These are phyloP conservation scores for Taphrina betulina DNA, from an alignment of 1,139 yeast genomes.

Conservation along the genomic window DNA sequence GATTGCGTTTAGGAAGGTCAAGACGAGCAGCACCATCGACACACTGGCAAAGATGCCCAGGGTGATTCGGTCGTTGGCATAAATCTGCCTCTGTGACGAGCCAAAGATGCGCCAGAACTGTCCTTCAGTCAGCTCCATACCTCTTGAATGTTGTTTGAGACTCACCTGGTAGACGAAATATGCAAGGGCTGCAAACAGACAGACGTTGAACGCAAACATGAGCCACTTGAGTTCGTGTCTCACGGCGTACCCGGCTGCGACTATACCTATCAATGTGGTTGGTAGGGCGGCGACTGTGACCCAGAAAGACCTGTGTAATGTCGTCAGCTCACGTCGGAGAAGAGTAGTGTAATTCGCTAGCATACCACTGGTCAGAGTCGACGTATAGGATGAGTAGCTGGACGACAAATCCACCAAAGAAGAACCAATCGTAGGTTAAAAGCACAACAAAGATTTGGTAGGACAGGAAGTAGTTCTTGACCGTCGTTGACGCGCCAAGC, in stretches of 20 bases:
- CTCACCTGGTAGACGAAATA: constrained; percentile 52
- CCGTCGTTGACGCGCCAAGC: constrained; percentile 52
- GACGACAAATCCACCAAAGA: constrained; percentile 34
- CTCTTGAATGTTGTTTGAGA: not conserved
- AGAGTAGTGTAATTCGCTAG: not conserved
- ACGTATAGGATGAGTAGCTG: constrained; percentile 26
- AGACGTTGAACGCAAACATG: constrained; percentile 12
- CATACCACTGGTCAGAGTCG: constrained; percentile 20
- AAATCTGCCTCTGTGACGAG: constrained; percentile 49
- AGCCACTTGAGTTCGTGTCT: constrained; percentile 25
- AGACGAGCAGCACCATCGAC: constrained; percentile 48
- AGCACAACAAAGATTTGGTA: constrained; percentile 45
- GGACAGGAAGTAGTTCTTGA: constrained; percentile 43
- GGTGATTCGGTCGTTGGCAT: constrained; percentile 54
- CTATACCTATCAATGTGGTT: constrained; percentile 13
- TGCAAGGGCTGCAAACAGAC: constrained; percentile 50
- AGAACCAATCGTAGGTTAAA: constrained; percentile 38
- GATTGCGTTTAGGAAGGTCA: constrained; percentile 48
- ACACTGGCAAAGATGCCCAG: constrained; percentile 51
- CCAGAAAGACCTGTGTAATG: constrained; percentile 10
- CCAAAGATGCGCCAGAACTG: constrained; percentile 51
- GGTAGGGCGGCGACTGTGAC: constrained; percentile 31
- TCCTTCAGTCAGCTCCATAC: not conserved
- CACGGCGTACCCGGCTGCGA: constrained; percentile 24
- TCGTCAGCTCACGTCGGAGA: constrained; percentile 7